Conservation (phyloP, 257 asterid species). For the Sherardia arvensis region DNA sequence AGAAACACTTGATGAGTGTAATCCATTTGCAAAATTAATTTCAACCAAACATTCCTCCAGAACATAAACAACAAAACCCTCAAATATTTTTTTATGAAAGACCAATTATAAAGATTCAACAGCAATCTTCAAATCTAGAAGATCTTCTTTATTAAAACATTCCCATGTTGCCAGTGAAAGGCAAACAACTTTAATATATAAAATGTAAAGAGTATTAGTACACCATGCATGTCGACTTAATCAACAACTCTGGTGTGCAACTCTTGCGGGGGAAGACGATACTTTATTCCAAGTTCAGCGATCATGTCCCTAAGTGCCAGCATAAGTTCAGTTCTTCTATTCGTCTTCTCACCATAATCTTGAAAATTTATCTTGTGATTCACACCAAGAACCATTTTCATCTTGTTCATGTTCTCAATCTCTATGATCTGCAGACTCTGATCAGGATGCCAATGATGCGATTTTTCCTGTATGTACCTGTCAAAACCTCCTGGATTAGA, state of each 20-base stretch:
- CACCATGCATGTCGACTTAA: background rate
- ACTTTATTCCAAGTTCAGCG: constrained; percentile 7
- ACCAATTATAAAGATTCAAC: no score
- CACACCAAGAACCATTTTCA: constrained; percentile 16
- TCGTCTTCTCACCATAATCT: constrained; percentile 10
- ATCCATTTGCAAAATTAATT: no score
- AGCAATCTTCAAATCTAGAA: no score
- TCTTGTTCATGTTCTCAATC: constrained; percentile 18
- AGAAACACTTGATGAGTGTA: no score
- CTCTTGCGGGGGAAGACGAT: constrained; percentile 18
- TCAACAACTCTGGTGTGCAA: constrained; percentile 5
- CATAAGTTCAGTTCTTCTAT: constrained; percentile 16
- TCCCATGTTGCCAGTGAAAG: no score
- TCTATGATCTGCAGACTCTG: constrained; percentile 18
- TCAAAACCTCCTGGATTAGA: no score
- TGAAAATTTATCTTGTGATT: constrained; percentile 19
- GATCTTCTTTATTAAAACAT: no score
- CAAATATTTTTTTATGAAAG: no score
- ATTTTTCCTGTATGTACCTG: constrained; percentile 9
- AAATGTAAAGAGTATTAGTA: no score
- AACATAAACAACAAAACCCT: no score
- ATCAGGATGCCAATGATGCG: constrained; percentile 18
- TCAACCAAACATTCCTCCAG: no score
- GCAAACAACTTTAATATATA: no score
- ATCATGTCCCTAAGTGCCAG: constrained; percentile 8